Percentiles rank a stretch among this genome's conserved stretches.
phyloP scores from a whole-genome alignment of 352 stramenopile genomes.

The Sclerospora graminicola region DNA sequence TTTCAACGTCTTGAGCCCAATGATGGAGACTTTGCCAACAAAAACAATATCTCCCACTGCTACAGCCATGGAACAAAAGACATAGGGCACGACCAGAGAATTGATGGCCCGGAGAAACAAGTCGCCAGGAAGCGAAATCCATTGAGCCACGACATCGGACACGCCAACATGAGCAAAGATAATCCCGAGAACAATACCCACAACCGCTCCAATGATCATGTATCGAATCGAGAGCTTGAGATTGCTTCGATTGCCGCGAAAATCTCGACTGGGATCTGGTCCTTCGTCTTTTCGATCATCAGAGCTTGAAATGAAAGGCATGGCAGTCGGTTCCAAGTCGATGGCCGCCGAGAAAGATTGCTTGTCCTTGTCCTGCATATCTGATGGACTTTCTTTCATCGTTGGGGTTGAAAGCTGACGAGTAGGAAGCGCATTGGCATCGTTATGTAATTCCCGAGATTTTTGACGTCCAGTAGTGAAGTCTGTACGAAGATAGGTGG shows the following conservation, averaged over 20 bases:
- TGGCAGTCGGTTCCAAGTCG: conserved; percentile 24
- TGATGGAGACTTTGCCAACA: conserved; percentile 57
- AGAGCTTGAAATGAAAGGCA: conserved; percentile 25
- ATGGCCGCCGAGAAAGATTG: conserved; percentile 14
- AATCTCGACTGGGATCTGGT: conserved; percentile 17
- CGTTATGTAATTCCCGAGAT: conserved; percentile 5
- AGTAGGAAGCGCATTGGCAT: conserved; percentile 26
- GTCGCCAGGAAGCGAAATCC: conserved; percentile 61
- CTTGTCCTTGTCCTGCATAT: conserved; percentile 1
- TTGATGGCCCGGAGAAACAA: conserved; percentile 71
- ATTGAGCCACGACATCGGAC: conserved; percentile 29
- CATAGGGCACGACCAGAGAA: conserved; percentile 67
- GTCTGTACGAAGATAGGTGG: conserved; percentile 29
- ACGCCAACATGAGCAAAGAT: conserved; percentile 32
- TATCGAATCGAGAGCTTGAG: conserved; percentile 39
- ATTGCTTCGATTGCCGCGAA: conserved; percentile 30
- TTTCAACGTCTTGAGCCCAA: conserved; percentile 52
- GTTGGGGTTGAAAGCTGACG: conserved; percentile 39
- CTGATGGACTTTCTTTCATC: conserved; percentile 9
- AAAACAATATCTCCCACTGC: conserved; percentile 69
- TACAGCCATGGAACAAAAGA: conserved; percentile 73
- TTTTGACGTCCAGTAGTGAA: conserved; percentile 19
- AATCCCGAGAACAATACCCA: conserved; percentile 44
- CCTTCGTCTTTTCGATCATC: conserved; percentile 9
- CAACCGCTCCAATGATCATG: conserved; percentile 38